Evolutionary conservation across 257 asterid species (phyloP), one percentile per base, ranked within the genome.

Genomic region (Solanum lycopersicoides): DNA sequence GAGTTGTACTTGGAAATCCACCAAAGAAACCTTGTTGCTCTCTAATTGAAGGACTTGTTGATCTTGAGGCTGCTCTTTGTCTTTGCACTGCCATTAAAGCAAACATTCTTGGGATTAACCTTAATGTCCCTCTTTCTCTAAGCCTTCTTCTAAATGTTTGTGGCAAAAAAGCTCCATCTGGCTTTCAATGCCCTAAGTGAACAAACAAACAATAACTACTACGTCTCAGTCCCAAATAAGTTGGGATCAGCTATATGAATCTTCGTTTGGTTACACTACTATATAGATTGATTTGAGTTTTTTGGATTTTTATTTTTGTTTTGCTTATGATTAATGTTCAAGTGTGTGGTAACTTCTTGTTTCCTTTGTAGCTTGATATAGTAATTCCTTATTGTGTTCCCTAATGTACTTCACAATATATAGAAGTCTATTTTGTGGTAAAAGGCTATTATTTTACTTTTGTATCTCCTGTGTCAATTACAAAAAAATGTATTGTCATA

Each of bases 21-120:
- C 89, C 95, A 5, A 90, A 84, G 23, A 80, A 89, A 37, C 94
- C 92, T 20, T 94, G 97, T 69, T 93, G 97, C 84, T 60, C 79
- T 60, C 93, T 93, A 50, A 82, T 93, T 63, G 20, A 90, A 83
- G 96, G 94, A 6, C 87, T 94, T 80, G 91, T 73, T 25, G 95
- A 94, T 34, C 87, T 92, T 1, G 95, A 93, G 53, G 96, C 95
- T 0, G 98, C 95, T 6, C 71, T 89, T 71, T 93, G 96, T 90
- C 92, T 94, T 45, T 94, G 98, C 92, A 94, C 94, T 9, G 96
- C 96, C 65, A 87, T 94, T 66, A 92, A 89, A 86, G 96, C 96
- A 3, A 93, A 93, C 8, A 8, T 93, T 88, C 86, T 94, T 85
- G 96, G 96, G 20, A 93, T 93, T 76, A 90, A 93, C 90, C 94